Conservation (phyloP, 441 rosid genomes). For the Geranium incanum region DNA sequence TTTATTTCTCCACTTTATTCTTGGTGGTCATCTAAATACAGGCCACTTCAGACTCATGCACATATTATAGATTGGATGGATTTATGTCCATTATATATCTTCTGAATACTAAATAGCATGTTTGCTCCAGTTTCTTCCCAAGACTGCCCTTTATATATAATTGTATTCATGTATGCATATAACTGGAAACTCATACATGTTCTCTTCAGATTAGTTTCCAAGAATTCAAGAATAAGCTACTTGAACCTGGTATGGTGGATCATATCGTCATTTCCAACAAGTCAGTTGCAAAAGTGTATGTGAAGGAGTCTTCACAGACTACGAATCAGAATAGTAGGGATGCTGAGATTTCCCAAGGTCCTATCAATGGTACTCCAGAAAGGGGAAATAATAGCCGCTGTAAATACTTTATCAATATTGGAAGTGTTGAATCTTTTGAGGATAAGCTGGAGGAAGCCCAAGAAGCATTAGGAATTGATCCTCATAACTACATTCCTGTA, state of each 20-base stretch:
- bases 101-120: no score
- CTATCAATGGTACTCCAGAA: constrained; percentile 22
- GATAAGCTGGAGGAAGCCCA: constrained; percentile 66
- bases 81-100: no score
- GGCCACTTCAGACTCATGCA: no score
- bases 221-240: constrained; percentile 62
- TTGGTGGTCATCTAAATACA: no score
- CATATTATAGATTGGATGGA: no score
- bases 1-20: no score
- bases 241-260: constrained; percentile 62
- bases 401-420: constrained; percentile 47
- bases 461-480: constrained; percentile 40
- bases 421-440: constrained; percentile 58
- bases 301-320: constrained; percentile 29
- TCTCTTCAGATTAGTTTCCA: constrained; percentile 59
- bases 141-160: background rate
- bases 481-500: constrained; percentile 49
- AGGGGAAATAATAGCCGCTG: constrained; percentile 33
- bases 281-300: constrained; percentile 59
- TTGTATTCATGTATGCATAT: background rate
- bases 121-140: no score
- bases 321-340: constrained; percentile 30
- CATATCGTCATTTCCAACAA: constrained; percentile 51
- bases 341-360: constrained; percentile 20
- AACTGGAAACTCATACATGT: constrained; percentile 14